Evolutionary conservation across 208 protist species (phyloP).

Genomic region (Vickermania ingenoplastis): DNA sequence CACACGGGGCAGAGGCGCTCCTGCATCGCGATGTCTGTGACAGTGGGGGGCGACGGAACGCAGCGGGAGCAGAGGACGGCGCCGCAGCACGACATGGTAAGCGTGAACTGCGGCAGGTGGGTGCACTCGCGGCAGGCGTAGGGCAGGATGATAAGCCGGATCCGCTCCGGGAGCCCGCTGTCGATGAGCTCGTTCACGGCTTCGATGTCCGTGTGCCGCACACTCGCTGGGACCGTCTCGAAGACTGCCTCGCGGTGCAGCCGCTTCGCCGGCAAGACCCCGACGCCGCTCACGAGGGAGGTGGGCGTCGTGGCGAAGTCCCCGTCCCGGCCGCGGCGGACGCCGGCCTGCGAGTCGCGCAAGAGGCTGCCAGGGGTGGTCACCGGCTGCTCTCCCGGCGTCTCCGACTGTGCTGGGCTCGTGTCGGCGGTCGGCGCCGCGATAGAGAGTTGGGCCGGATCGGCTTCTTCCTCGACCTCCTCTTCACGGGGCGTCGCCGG

Average conservation of each 20-base stretch:
- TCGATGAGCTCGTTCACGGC: conserved; percentile 59
- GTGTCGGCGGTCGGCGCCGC: background rate
- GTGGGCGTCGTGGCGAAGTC: background rate
- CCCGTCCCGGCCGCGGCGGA: background rate
- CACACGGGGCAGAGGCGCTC: conserved; percentile 45
- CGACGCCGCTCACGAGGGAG: background rate
- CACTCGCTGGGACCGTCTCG: conserved; percentile 20
- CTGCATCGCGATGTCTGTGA: conserved; percentile 18
- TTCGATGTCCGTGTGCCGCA: conserved; percentile 33
- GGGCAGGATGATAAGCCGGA: conserved; percentile 5
- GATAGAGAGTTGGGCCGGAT: background rate
- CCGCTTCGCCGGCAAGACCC: background rate
- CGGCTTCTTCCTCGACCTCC: background rate
- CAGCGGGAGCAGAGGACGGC: conserved; percentile 50
- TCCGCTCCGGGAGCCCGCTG: conserved; percentile 24
- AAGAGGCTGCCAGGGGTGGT: background rate
- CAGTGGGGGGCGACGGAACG: conserved; percentile 35
- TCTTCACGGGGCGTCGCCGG: background rate
- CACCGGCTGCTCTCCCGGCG: background rate
- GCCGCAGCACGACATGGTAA: conserved; percentile 80
- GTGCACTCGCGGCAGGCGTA: conserved; percentile 52
- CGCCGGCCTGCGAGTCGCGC: background rate
- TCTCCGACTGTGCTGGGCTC: no score
- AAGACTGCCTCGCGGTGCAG: conserved; percentile 37
- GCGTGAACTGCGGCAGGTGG: conserved; percentile 36